phyloP scores from a whole-genome alignment of 208 protist species.

The Sergeia podlipaevii region DNA sequence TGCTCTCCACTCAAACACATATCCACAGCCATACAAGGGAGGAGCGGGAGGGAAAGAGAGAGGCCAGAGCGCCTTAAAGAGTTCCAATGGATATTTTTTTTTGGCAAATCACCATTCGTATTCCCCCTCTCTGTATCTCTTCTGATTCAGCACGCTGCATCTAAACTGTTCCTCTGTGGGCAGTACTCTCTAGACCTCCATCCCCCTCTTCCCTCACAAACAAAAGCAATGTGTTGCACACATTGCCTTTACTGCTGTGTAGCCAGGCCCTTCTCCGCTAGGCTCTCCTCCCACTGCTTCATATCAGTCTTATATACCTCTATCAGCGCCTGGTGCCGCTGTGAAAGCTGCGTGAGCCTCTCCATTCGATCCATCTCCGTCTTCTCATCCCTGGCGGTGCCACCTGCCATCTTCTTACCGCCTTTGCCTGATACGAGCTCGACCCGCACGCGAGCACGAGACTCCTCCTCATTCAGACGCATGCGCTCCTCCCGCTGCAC shows the following conservation, averaged over 20 bases:
- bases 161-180: too few species aligned
- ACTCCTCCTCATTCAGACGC: slow-evolving; percentile 57
- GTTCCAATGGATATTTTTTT: too few species aligned
- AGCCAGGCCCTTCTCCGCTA: slow-evolving; percentile 44
- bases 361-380: slow-evolving; percentile 39
- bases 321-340: slow-evolving; percentile 57
- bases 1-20: too few species aligned
- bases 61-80: too few species aligned
- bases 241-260: slow-evolving; percentile 12
- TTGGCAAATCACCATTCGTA: too few species aligned
- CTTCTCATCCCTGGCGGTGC: slow-evolving; percentile 23
- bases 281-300: slow-evolving; percentile 50
- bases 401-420: slow-evolving; percentile 48
- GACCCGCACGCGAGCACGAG: slow-evolving; percentile 38
- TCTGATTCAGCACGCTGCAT: too few species aligned
- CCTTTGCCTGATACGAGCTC: slow-evolving; percentile 27
- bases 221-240: neutral
- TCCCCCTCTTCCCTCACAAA: neutral
- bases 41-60: too few species aligned
- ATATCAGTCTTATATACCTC: slow-evolving; percentile 62
- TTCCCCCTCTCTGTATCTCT: too few species aligned
- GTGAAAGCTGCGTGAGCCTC: slow-evolving; percentile 13
- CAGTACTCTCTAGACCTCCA: neutral
- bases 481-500: slow-evolving; percentile 70
- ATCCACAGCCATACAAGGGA: too few species aligned